Conservation (phyloP, 208 protist species). For the Naegleria lovaniensis region DNA sequence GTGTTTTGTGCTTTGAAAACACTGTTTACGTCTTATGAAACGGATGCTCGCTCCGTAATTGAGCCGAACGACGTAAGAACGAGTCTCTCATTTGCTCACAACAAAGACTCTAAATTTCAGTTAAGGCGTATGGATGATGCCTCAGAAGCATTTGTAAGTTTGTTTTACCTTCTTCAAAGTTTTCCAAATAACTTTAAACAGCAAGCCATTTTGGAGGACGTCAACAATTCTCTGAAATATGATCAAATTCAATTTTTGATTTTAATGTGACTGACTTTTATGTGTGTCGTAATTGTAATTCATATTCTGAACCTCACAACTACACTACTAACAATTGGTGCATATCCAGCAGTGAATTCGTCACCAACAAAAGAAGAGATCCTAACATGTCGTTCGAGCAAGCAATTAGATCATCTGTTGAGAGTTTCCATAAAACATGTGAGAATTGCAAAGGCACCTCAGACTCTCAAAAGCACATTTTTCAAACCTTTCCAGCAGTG, state of each 20-base stretch:
- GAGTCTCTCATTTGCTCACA: background rate
- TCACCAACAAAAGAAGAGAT: background rate
- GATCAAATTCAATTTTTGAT: background rate
- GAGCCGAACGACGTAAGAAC: background rate
- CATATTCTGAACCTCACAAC: background rate
- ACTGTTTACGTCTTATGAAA: background rate
- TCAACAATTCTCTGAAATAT: background rate
- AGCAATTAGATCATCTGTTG: background rate
- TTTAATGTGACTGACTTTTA: background rate
- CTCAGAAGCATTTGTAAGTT: background rate
- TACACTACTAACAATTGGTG: background rate
- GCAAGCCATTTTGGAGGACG: background rate
- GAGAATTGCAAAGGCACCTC: background rate
- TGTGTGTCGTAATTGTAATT: background rate
- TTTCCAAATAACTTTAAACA: background rate
- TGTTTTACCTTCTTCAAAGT: background rate
- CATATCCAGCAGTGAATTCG: background rate
- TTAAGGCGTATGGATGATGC: background rate
- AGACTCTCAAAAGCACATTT: background rate
- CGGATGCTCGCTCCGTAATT: background rate
- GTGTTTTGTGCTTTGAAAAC: background rate
- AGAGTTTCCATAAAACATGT: background rate
- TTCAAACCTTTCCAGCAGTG: background rate
- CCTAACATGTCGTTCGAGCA: background rate
- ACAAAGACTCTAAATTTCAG: background rate